Evolutionary conservation across 1,284 basidiomycete species (phyloP).

Genomic region (Caloboletus firmus): DNA sequence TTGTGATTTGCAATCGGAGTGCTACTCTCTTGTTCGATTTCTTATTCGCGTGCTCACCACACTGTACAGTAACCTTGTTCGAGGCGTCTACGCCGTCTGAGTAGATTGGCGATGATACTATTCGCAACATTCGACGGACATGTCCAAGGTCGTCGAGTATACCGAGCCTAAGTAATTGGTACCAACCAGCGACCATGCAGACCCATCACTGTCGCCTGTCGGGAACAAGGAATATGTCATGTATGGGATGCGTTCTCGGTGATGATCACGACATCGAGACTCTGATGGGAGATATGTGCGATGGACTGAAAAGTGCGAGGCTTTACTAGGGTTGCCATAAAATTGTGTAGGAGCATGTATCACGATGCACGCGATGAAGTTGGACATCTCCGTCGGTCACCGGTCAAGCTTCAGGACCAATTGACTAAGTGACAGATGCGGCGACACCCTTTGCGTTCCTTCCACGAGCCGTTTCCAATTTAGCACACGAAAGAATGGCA

Average conservation of each 20-base stretch:
- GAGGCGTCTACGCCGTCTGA: no score
- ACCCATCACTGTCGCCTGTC: background rate
- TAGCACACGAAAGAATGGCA: constrained; percentile 24
- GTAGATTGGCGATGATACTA: background rate
- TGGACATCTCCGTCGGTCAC: no score
- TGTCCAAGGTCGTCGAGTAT: no score
- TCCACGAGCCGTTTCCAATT: constrained; percentile 37
- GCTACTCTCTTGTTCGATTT: background rate
- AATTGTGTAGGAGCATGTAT: background rate
- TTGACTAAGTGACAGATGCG: constrained; percentile 18
- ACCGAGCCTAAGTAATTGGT: background rate
- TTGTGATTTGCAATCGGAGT: constrained; percentile 35
- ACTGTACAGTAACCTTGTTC: background rate
- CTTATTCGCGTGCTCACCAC: background rate
- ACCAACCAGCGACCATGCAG: background rate
- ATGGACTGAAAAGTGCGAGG: background rate
- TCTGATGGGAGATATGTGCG: background rate
- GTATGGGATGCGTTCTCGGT: no score
- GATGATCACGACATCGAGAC: background rate
- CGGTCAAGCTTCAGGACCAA: no score
- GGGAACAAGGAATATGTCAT: no score
- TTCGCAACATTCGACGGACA: background rate
- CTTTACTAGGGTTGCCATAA: background rate
- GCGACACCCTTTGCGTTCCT: constrained; percentile 36
- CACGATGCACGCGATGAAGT: background rate